Percentiles rank a stretch among this genome's conserved stretches.
Conservation (phyloP, 177 flowering plant species). For the Vitis hybrid region DNA sequence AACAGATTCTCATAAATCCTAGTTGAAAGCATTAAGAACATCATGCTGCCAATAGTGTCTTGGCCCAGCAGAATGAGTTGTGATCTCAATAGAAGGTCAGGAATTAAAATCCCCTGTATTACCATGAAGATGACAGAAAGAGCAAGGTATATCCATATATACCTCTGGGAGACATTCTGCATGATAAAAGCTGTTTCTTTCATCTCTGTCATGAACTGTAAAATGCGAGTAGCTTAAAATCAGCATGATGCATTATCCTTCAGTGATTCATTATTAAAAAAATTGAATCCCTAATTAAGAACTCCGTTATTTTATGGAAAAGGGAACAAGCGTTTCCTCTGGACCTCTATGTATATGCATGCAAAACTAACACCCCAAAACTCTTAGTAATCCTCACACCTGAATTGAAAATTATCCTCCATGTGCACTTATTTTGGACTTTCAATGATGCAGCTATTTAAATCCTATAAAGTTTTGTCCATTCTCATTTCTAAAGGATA, state of each 20-base stretch:
- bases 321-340: no score
- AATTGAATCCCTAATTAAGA: background rate
- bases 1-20: slow-evolving; percentile 1
- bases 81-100: background rate
- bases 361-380: no score
- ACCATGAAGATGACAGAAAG: no score
- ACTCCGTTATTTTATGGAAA: no score
- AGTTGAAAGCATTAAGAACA: background rate
- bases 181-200: slow-evolving; percentile 93
- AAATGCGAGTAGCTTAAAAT: slow-evolving; percentile 11
- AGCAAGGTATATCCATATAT: background rate
- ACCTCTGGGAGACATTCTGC: slow-evolving; percentile 89
- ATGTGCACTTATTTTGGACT: no score
- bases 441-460: no score
- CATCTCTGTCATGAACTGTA: slow-evolving; percentile 99
- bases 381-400: no score
- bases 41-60: background rate
- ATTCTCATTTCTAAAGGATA: no score
- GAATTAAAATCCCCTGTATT: background rate
- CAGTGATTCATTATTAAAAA: background rate
- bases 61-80: background rate
- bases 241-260: background rate
- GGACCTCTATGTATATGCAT: no score
- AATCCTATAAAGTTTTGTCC: no score
- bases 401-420: no score